Base-by-base conservation (phyloP, 768 basidiomycete genomes). In the Xerocomellus intermedius region DNA sequence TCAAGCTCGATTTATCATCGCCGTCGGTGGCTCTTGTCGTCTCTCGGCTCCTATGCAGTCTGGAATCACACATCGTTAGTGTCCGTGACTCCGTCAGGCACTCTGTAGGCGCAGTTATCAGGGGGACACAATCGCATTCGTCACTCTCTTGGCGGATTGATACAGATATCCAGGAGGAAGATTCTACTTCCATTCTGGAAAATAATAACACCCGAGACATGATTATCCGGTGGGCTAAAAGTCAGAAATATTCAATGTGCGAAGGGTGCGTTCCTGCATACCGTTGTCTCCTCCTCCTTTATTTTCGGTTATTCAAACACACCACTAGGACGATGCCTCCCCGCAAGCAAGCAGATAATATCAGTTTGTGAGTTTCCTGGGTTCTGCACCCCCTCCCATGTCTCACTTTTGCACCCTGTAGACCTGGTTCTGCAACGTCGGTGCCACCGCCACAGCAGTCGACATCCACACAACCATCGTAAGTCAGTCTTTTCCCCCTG, bases 141-240 rank as follows among this genome's bases (percentile, higher is more conserved):
- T 8, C 48, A 9, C 43, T 45, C 8, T 36, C 54, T 21, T 58
- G 57, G 57, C 48, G 57, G 28, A 55, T 58, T 10, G 57, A 58
- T 42, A 58, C 54, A 5, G 43, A 46, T 13, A 5, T 16, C 16
- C 35, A 22, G n/a, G 10, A 32, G 14, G 28, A 35, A 12, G 33
- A 41, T 35, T 9, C n/a, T 5, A 14, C 28, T 13, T 42, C 50
- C 28, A 5, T 47, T 41, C 28, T 14, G n/a, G 52, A 39, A 43
- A 32, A 24, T 2, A n/a, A 44, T n/a, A 21, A 8, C 3, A 21
- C 8, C 14, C 45, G 45, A 38, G 51, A 57, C 13, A 33, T 9
- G 43, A 30, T 57, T 42, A 48, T 28, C n/a, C 16, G 22, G 9
- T 58, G 53, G 56, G 10, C 36, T 37, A n/a, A 50, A 26, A 22